A percentile compares a stretch with the other conserved stretches of the same genome.
phyloP scores from a whole-genome alignment of 1,284 basidiomycete species.

The Heterobasidion occidentale region DNA sequence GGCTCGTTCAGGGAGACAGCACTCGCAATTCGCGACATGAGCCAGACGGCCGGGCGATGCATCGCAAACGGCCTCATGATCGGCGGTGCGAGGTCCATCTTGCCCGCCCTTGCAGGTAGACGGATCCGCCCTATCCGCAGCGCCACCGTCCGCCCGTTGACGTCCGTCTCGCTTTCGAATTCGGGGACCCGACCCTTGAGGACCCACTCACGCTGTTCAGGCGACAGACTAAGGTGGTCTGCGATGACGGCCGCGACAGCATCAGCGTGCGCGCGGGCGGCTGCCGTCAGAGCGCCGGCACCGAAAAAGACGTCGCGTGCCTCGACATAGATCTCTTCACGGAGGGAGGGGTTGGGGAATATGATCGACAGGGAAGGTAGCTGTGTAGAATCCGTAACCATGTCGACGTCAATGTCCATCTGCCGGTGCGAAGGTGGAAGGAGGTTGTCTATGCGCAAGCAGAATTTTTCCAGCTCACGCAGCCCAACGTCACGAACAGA shows the following conservation, averaged over 20 bases:
- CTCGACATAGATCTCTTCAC: constrained; percentile 89
- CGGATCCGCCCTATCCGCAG: constrained; percentile 51
- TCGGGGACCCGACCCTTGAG: constrained; percentile 55
- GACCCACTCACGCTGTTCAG: constrained; percentile 50
- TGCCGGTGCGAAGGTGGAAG: constrained; percentile 40
- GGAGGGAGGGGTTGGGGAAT: constrained; percentile 70
- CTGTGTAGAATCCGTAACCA: constrained; percentile 12
- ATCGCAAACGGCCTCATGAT: constrained; percentile 73
- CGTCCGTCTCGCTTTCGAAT: constrained; percentile 62
- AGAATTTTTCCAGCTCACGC: constrained; percentile 87
- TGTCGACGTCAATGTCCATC: constrained; percentile 29
- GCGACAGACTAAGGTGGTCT: constrained; percentile 57
- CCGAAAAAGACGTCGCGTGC: constrained; percentile 93
- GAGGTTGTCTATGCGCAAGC: constrained; percentile 61
- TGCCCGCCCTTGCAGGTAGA: constrained; percentile 36
- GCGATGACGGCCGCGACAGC: constrained; percentile 48
- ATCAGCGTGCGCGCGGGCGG: constrained; percentile 44
- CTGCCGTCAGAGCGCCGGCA: constrained; percentile 44
- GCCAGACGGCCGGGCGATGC: constrained; percentile 77
- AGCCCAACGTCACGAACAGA: constrained; percentile 65
- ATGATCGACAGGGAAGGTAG: constrained; percentile 27
- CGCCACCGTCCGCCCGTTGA: constrained; percentile 48
- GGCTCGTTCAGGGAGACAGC: constrained; percentile 77
- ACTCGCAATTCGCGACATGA: constrained; percentile 80
- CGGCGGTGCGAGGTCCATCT: constrained; percentile 25